These are phyloP conservation scores for Pseudocercospora cruenta DNA, from an alignment of 2,329 filamentous ascomycete species.

Conservation along the genomic window DNA sequence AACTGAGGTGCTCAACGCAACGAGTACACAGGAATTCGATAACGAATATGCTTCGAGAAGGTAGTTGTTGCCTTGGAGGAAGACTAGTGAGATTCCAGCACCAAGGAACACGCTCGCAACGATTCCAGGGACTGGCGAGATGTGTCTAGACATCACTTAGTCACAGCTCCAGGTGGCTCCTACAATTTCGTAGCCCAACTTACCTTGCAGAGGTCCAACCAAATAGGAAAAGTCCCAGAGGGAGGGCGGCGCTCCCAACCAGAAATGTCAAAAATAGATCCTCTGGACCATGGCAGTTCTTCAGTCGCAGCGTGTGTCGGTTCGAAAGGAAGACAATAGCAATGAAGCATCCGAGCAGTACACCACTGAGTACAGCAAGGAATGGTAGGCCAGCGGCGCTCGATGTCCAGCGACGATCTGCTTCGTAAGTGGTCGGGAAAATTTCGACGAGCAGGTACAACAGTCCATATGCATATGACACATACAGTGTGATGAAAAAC, in stretches of 20 bases:
- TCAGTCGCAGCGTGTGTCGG: background rate
- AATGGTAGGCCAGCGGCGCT: slow-evolving; percentile 26
- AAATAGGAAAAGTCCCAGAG: slow-evolving; percentile 1
- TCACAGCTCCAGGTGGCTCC: background rate
- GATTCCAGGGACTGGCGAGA: background rate
- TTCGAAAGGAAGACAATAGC: slow-evolving; percentile 13
- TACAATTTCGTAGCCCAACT: background rate
- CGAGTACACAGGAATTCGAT: slow-evolving; percentile 34
- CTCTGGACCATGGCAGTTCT: slow-evolving; percentile 37
- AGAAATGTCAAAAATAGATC: slow-evolving; percentile 38
- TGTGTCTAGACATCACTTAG: background rate
- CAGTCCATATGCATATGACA: slow-evolving; percentile 39
- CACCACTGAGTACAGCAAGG: slow-evolving; percentile 24
- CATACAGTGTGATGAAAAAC: slow-evolving; percentile 50
- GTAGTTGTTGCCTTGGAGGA: background rate
- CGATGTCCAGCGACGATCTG: slow-evolving; percentile 21
- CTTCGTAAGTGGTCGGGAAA: slow-evolving; percentile 32
- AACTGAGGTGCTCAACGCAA: slow-evolving; percentile 40
- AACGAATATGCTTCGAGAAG: slow-evolving; percentile 3
- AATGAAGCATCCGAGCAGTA: slow-evolving; percentile 21
- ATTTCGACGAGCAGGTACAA: slow-evolving; percentile 46
- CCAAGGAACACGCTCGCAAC: background rate
- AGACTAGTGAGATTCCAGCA: slow-evolving; percentile 1
- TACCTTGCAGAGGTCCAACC: slow-evolving; percentile 5
- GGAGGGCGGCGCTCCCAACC: background rate